Evolutionary conservation across 139 green algal species (phyloP), one percentile per base, ranked within the genome.

Genomic region (Chlorella vulgaris): DNA sequence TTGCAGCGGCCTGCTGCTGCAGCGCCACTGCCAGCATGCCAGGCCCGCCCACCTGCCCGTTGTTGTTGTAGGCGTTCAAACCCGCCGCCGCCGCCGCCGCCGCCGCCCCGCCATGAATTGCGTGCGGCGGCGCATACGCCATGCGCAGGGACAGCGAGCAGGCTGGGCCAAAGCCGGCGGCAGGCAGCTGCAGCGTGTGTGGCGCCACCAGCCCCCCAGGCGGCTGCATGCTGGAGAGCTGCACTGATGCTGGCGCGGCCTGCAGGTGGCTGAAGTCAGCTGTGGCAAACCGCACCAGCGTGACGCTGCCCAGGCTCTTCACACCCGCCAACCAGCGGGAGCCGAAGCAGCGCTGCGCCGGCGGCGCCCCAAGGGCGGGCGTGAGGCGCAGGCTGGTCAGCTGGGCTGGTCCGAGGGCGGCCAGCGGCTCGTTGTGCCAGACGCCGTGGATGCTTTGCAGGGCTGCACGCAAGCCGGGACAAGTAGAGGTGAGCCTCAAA

Each of bases 341-440:
- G 58, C 61, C 38, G 58, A 80, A 80, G 58, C 7, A 8, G 58
- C 74, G 74, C 38, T 42, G 74, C 28, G 38, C 6, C 18, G 38
- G 18, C n/a, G 31, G 38, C 35, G 74, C 74, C 55, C 58, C 74
- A 29, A 70, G 38, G n/a, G 58, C 38, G 38, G 74, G 58, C 18
- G 74, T 80, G 7, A 80, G 61, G 7, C 58, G 55, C 58, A 80
- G 74, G 58, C 74, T 69, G 58, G 2, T 60, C 28, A 80, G 74
- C n/a, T 60, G n/a, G 38, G n/a, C 28, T 28, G 58, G 3, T 28
- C 38, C 58, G 55, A 70, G 58, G 19, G 74, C 55, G 38, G 39
- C 58, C 35, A 43, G 35, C 1, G 74, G 74, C 74, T 69, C 74
- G 74, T n/a, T 28, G 5, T 39, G 60, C 74, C 74, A 80, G 13